A percentile compares a stretch with the other conserved stretches of the same genome.
Conservation (phyloP, 2,329 filamentous ascomycete species). For the Botryotinia calthae region DNA sequence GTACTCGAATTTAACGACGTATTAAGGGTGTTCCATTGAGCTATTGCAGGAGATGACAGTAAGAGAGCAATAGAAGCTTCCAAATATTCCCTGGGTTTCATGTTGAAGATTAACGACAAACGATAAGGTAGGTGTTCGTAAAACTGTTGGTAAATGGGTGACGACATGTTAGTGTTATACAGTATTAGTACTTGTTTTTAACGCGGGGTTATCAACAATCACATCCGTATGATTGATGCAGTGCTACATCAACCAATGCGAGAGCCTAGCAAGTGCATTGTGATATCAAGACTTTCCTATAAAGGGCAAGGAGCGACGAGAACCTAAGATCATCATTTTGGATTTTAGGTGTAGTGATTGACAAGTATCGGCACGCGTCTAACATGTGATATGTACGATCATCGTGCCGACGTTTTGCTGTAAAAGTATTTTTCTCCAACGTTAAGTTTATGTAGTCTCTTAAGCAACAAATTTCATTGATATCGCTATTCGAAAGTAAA, state of each 20-base stretch:
- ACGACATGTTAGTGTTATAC: not conserved
- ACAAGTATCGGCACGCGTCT: no score
- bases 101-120: not conserved
- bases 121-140: not conserved
- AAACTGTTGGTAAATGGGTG: not conserved
- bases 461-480: not conserved
- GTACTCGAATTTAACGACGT: not conserved
- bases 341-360: not conserved
- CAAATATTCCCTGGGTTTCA: not conserved
- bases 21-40: conserved; percentile 4
- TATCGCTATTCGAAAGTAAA: not conserved
- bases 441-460: not conserved
- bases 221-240: conserved; percentile 6
- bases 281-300: conserved; percentile 3
- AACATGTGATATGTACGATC: not conserved
- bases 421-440: not conserved
- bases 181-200: not conserved
- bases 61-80: not conserved
- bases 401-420: not conserved
- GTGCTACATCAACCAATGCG: conserved; percentile 9
- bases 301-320: not conserved
- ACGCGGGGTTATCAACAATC: not conserved
- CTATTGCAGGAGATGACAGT: not conserved
- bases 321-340: not conserved
- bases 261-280: conserved; percentile 13